phyloP scores from a whole-genome alignment of 164 flowering plant genomes.

The Taxillus chinensis region DNA sequence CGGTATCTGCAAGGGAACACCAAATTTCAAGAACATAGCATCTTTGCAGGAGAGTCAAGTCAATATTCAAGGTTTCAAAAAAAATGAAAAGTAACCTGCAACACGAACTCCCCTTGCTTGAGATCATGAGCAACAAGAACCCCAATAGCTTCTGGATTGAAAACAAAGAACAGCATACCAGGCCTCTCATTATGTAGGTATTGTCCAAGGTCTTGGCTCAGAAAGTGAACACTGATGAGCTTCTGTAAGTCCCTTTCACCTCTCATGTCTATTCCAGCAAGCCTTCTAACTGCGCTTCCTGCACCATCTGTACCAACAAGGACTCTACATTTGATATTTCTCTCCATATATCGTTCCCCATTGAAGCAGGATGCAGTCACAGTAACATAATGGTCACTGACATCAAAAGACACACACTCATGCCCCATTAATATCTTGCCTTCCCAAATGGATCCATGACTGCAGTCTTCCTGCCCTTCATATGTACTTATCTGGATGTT shows the following conservation, averaged over 20 bases:
- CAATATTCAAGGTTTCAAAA: neutral
- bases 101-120: constrained; percentile 79
- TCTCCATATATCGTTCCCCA: constrained; percentile 36
- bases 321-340: constrained; percentile 42
- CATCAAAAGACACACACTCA: constrained; percentile 51
- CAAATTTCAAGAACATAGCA: constrained; percentile 1
- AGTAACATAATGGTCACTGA: constrained; percentile 35
- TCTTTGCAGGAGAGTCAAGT: neutral
- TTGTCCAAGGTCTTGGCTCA: constrained; percentile 67
- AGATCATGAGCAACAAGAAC: constrained; percentile 96
- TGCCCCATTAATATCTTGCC: constrained; percentile 70
- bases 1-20: constrained; percentile 45
- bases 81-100: constrained; percentile 49
- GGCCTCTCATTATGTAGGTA: constrained; percentile 71
- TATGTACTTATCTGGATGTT: constrained; percentile 27
- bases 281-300: constrained; percentile 74
- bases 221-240: constrained; percentile 83
- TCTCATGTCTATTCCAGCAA: constrained; percentile 52
- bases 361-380: constrained; percentile 42
- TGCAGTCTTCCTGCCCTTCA: constrained; percentile 18
- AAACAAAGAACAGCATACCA: constrained; percentile 90
- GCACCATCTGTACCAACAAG: constrained; percentile 95
- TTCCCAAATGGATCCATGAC: constrained; percentile 15
- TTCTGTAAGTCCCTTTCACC: constrained; percentile 86
- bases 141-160: constrained; percentile 83